These are phyloP conservation scores for Fusarium sp. DNA, from an alignment of 2,329 filamentous ascomycete genomes.

Conservation along the genomic window DNA sequence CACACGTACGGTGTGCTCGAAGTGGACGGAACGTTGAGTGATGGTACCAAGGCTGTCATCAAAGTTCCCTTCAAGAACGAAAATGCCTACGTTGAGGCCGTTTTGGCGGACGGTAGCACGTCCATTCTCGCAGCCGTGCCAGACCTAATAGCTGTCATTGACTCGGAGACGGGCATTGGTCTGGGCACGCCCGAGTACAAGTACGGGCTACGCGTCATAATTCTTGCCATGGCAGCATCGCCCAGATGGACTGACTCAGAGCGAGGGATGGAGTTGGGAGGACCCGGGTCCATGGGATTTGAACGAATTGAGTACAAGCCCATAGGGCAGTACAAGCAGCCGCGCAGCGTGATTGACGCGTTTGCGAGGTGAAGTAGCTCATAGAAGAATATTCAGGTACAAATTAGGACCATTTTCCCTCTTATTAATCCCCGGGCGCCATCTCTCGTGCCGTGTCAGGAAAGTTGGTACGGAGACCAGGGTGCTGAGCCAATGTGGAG, in stretches of 20 bases:
- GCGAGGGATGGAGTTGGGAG: slow-evolving; percentile 61
- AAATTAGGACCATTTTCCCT: not conserved
- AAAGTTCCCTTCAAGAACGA: slow-evolving; percentile 60
- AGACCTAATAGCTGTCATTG: slow-evolving; percentile 55
- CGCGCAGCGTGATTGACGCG: slow-evolving; percentile 62
- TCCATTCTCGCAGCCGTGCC: slow-evolving; percentile 54
- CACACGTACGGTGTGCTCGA: slow-evolving; percentile 55
- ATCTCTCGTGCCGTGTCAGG: not conserved
- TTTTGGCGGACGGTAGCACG: slow-evolving; percentile 9
- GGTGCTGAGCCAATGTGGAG: no score
- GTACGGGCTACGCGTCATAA: slow-evolving; percentile 50
- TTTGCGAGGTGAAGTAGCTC: not conserved
- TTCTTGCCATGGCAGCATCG: slow-evolving; percentile 66
- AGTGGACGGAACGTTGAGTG: slow-evolving; percentile 51
- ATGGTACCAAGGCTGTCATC: slow-evolving; percentile 33
- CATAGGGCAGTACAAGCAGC: slow-evolving; percentile 63
- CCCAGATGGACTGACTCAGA: slow-evolving; percentile 64
- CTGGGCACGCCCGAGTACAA: slow-evolving; percentile 54
- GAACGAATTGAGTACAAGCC: slow-evolving; percentile 59
- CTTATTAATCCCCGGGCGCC: not conserved
- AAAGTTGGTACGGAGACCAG: not conserved
- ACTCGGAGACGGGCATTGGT: slow-evolving; percentile 51
- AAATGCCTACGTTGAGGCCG: not conserved
- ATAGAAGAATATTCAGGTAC: not conserved
- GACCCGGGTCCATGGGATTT: slow-evolving; percentile 54